A percentile compares a stretch with the other conserved stretches of the same genome.
Conservation (phyloP, 345 rosid species). For the Arabidopsis arenosa region DNA sequence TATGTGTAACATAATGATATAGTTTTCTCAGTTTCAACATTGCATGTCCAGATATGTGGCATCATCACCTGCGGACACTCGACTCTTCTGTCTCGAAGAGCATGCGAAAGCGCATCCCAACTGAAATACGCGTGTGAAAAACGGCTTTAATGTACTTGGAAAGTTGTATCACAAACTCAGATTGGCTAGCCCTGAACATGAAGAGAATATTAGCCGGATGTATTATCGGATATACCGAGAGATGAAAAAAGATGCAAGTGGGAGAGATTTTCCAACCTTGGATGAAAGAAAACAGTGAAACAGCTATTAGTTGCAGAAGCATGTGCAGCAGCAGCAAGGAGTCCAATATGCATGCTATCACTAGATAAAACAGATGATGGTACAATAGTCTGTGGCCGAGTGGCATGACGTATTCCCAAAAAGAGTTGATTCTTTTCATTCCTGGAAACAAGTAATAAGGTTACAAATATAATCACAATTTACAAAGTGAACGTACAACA, state of each 20-base stretch:
- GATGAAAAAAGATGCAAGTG: constrained; percentile 9
- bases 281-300: constrained; percentile 54
- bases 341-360: constrained; percentile 61
- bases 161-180: constrained; percentile 71
- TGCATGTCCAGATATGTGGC: constrained; percentile 4
- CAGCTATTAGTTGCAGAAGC: constrained; percentile 58
- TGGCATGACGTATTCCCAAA: constrained; percentile 54
- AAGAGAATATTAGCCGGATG: constrained; percentile 21
- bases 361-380: constrained; percentile 57
- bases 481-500: not conserved
- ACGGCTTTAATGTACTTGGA: constrained; percentile 71
- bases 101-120: constrained; percentile 84
- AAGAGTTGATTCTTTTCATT: constrained; percentile 59
- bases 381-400: constrained; percentile 52
- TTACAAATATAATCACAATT: constrained; percentile 13
- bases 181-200: constrained; percentile 67
- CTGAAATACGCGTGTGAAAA: constrained; percentile 67
- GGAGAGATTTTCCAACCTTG: constrained; percentile 41
- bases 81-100: constrained; percentile 80
- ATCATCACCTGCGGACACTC: constrained; percentile 64
- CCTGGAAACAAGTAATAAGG: constrained; percentile 34
- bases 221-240: not conserved
- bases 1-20: constrained; percentile 13
- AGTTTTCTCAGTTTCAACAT: constrained; percentile 13
- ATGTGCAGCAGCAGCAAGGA: constrained; percentile 61